Conservation (phyloP, 2,329 filamentous ascomycete species). For the Ilyonectria sp. region DNA sequence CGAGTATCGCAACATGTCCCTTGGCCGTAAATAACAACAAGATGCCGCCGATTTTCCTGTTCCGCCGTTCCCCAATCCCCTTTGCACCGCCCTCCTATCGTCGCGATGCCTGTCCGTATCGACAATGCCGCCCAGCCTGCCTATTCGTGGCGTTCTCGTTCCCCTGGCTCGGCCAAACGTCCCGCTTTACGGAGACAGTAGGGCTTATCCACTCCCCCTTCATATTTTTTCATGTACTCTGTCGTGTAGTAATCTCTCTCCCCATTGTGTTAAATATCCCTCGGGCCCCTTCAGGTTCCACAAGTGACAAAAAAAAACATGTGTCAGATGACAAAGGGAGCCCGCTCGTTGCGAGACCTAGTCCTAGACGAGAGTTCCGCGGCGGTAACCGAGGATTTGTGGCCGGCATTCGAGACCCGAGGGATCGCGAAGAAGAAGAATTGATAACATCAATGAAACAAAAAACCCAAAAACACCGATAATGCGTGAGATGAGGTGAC, state of each 20-base stretch:
- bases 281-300: slow-evolving; percentile 7
- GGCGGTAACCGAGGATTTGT: slow-evolving; percentile 27
- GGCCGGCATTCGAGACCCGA: slow-evolving; percentile 32
- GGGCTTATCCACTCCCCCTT: neutral
- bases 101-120: slow-evolving; percentile 17
- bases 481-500: slow-evolving; percentile 48
- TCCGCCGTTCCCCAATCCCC: slow-evolving; percentile 23
- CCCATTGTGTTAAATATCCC: slow-evolving; percentile 1
- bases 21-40: slow-evolving; percentile 34
- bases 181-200: neutral
- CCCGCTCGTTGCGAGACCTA: slow-evolving; percentile 11
- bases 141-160: slow-evolving; percentile 7
- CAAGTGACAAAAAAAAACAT: neutral
- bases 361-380: slow-evolving; percentile 23
- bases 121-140: slow-evolving; percentile 9
- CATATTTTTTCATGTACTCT: slow-evolving; percentile 3
- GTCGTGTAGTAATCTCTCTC: slow-evolving; percentile 2
- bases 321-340: slow-evolving; percentile 14
- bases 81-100: slow-evolving; percentile 17
- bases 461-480: slow-evolving; percentile 47
- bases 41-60: slow-evolving; percentile 39
- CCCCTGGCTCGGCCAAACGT: slow-evolving; percentile 10
- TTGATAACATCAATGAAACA: slow-evolving; percentile 18
- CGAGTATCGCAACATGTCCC: slow-evolving; percentile 37
- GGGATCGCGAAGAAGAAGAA: slow-evolving; percentile 24